Evolutionary conservation across 1,284 basidiomycete genomes (phyloP).

Genomic region (Fomitopsis schrenkii): DNA sequence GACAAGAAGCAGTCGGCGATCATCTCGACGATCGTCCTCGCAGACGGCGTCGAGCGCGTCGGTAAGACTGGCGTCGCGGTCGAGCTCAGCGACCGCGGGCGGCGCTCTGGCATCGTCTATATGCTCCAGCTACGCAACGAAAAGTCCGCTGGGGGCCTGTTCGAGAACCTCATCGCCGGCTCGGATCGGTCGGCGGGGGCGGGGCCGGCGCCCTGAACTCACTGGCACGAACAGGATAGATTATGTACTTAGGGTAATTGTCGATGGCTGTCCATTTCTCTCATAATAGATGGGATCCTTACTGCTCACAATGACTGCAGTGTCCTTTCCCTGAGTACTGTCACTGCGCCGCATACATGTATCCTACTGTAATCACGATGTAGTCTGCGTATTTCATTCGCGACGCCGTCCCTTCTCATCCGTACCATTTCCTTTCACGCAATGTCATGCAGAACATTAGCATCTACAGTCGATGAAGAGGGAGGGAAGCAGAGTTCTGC

Average conservation of each 20-base stretch:
- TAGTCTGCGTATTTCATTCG: not conserved
- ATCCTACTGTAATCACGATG: not conserved
- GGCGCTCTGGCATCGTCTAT: slow-evolving; percentile 93
- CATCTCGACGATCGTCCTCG: slow-evolving; percentile 94
- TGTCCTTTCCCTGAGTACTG: not conserved
- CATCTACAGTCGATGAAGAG: not conserved
- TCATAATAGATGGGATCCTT: not conserved
- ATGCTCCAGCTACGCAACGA: slow-evolving; percentile 96
- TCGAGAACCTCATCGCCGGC: slow-evolving; percentile 84
- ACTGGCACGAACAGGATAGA: not conserved
- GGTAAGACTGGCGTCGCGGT: slow-evolving; percentile 97
- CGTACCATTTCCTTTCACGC: no score
- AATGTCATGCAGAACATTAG: not conserved
- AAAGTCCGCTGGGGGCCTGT: slow-evolving; percentile 79
- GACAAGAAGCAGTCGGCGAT: slow-evolving; percentile 73
- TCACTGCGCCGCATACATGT: not conserved
- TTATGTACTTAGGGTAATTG: not conserved
- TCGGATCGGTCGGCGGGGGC: slow-evolving; percentile 49
- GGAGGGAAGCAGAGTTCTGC: slow-evolving; percentile 42
- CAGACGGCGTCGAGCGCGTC: slow-evolving; percentile 95
- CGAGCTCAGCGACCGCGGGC: slow-evolving; percentile 87
- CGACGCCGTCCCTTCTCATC: not conserved
- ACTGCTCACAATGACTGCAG: not conserved
- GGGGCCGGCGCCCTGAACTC: not conserved
- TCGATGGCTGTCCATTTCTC: not conserved